Conservation (phyloP, 495 filamentous ascomycete genomes). For the Podospora appendiculata region DNA sequence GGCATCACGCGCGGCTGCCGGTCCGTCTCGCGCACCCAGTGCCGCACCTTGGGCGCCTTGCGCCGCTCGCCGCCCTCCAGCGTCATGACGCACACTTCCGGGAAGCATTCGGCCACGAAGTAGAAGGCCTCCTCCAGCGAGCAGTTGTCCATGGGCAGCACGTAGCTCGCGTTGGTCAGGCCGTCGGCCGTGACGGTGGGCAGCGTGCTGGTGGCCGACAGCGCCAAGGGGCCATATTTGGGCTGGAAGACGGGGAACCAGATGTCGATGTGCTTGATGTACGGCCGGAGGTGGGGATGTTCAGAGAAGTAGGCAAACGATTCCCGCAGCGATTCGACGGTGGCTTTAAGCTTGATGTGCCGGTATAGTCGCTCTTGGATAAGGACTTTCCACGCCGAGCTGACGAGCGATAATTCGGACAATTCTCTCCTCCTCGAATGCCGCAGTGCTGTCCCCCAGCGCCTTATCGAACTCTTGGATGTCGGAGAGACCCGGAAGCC, state of each 20-base stretch:
- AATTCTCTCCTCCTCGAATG: slow-evolving; percentile 60
- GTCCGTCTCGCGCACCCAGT: slow-evolving; percentile 37
- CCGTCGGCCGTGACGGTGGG: slow-evolving; percentile 40
- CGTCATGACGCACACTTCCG: slow-evolving; percentile 56
- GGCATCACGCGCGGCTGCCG: slow-evolving; percentile 16
- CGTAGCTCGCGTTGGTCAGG: slow-evolving; percentile 43
- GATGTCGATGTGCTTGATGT: slow-evolving; percentile 64
- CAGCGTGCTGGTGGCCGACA: slow-evolving; percentile 32
- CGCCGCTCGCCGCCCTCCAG: slow-evolving; percentile 69
- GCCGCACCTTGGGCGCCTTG: slow-evolving; percentile 56
- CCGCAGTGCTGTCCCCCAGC: slow-evolving; percentile 58
- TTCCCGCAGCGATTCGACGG: slow-evolving; percentile 46
- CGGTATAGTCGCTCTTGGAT: slow-evolving; percentile 64
- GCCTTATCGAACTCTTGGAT: slow-evolving; percentile 43
- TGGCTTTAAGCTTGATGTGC: slow-evolving; percentile 68
- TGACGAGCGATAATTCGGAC: slow-evolving; percentile 57
- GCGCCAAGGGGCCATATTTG: slow-evolving; percentile 32
- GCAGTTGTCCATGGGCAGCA: slow-evolving; percentile 53
- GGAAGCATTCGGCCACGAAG: slow-evolving; percentile 49
- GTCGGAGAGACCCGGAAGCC: slow-evolving; percentile 54
- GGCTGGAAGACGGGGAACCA: slow-evolving; percentile 68
- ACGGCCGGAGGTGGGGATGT: slow-evolving; percentile 49
- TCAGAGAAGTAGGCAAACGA: slow-evolving; percentile 49
- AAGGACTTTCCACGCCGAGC: slow-evolving; percentile 51
- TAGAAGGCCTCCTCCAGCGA: slow-evolving; percentile 60